Base-by-base conservation (phyloP, 2,329 filamentous ascomycete genomes). In the Apiospora marii region DNA sequence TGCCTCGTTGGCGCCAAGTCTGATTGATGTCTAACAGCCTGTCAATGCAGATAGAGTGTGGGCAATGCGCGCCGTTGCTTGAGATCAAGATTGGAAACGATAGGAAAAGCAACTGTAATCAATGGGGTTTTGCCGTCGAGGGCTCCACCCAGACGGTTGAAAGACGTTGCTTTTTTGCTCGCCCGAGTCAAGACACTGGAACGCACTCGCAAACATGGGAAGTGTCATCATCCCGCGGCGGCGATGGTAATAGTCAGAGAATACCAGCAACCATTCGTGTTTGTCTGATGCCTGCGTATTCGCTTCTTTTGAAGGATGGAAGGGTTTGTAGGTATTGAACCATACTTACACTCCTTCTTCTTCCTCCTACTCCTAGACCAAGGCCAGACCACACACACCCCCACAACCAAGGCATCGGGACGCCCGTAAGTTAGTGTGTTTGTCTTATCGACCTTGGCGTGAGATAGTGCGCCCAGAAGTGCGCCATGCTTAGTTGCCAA, bases 371-470 rank as follows among this genome's bases (percentile, higher is more conserved):
- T 34, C 27, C 19, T 37, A n/a, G 53, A 37, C 22, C 30, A 37
- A 61, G 30, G 14, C 3, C 16, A 3, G 27, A 37, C 22, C 7
- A 14, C 16, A 22, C 30, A 34, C 37, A 8, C 37, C 53, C 30
- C 27, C 53, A 37, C 53, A 49, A 14, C 58, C 58, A 64, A 41
- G 34, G 58, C 58, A 41, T 64, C 58, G 58, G 58, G 58, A 64
- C 58, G 34, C 16, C 58, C 58, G 58, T 64, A 41, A 13, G 34
- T 41, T 64, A 64, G 58, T 64, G 58, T 41, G n/a, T 30, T 37
- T 61, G 19, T 53, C 49, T 30, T 53, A 53, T 24, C 13, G 34
- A 49, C 46, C 46, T 34, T 16, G 30, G 27, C 19, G 27, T 16
- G 14, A 34, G 27, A 61, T 34, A n/a, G 46, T 49, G 44, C 37